Base-by-base conservation (phyloP, 371 early-diverging fungal genomes). In the Haplosporangium sp. region DNA sequence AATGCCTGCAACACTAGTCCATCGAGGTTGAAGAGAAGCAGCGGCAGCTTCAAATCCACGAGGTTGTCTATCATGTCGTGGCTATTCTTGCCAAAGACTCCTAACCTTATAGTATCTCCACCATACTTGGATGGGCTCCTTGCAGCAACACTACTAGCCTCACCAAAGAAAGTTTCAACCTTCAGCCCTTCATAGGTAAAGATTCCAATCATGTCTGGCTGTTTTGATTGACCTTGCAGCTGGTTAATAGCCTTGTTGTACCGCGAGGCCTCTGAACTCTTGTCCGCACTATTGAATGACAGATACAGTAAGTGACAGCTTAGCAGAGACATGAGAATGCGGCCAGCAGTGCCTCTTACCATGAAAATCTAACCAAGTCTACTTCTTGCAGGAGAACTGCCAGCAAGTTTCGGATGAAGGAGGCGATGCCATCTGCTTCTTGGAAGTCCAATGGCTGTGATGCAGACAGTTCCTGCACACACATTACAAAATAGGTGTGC, bases 21-120 rank as follows among this genome's bases (percentile, higher is more conserved):
- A 58, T 68, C 46, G 53, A 68, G 55, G 69, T 68, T 67, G 69
- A 68, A 68, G 62, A 68, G 69, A n/a, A 68, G 62, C 57, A 68
- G 69, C 42, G 69, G 69, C 16, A 43, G 18, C 38, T 58, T 50
- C 37, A 58, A 40, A 59, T 69, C 64, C 55, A 59, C 48, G 41
- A 69, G 64, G 55, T 69, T 69, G 59, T 69, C 59, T 7, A 69
- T 63, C 64, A 69, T 69, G 55, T 69, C 70, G 48, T 69, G 64
- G 59, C 64, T 59, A 42, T 69, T 69, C 64, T 69, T 69, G 48
- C 70, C 59, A 63, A 69, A 69, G 41, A 69, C 63, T 21, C 70
- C 70, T 46, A 69, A 43, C 46, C 69, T 56, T 58, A 69, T 53
- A 23, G 64, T 69, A 48, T 63, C 70, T 6, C 70, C 70, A 47